Base-by-base conservation (phyloP, 305 asterid genomes). In the Caryopteris hybrid region DNA sequence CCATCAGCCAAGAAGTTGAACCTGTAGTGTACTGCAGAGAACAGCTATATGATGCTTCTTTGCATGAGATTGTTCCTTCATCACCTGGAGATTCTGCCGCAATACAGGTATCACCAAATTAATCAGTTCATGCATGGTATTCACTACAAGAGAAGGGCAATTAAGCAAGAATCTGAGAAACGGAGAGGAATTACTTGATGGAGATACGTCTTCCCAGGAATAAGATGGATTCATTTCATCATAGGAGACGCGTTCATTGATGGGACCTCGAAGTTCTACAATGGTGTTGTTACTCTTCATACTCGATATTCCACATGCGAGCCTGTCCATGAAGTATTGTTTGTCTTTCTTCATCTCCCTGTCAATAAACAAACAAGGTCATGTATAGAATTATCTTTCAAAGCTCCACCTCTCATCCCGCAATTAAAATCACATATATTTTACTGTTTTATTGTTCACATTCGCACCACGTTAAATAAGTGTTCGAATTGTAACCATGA, bases 331-430 rank as follows among this genome's bases (percentile, higher is more conserved):
- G n/a, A 84, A 87, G 79, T 81, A 85, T 61, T 68, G 83, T 70
- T 81, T 83, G 45, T 90, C 89, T 56, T 84, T 90, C 82, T 90
- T 90, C 91, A 87, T 84, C 81, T 78, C 88, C 86, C 95, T 85
- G 77, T 50, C 23, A 59, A 12, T 0, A 47, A 31, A 23, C 2
- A 16, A 33, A 31, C 7, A 16, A 29, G 3, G 34, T 29, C 6
- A 12, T 39, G 42, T 0, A 38, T 20, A 1, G 20, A 36, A 46
- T 14, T n/a, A 47, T 14, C 42, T 10, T 45, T 27, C 43, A 45
- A 45, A 27, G 16, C 27, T 43, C 56, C 42, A 43, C n/a, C 21
- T 20, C 33, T 22, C 4, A 22, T 29, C 42, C 14, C 31, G 7
- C 42, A 6, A 0, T 3, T 7, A 27, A 54, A 54, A 20, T n/a